A percentile compares a stretch with the other conserved stretches of the same genome.
Conservation (phyloP, 2,329 filamentous ascomycete species). For the Ambrosiella xylebori region DNA sequence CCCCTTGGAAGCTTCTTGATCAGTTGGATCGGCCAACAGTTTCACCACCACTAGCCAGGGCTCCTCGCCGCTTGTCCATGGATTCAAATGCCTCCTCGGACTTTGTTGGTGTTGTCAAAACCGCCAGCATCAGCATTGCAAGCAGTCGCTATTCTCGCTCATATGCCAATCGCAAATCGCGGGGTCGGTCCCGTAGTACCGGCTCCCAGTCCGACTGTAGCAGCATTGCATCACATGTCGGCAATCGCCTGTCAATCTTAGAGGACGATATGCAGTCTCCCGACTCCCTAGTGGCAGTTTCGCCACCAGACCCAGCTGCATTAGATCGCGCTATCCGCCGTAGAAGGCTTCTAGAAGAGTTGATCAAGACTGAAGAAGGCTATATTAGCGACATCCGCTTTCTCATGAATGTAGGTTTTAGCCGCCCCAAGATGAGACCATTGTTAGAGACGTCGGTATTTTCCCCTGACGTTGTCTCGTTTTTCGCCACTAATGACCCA, state of each 20-base stretch:
- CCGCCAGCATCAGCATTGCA: constrained; percentile 60
- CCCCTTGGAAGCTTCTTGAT: constrained; percentile 22
- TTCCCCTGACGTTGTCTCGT: not conserved
- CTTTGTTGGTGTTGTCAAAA: constrained; percentile 66
- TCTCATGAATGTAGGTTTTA: constrained; percentile 54
- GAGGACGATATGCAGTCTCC: constrained; percentile 35
- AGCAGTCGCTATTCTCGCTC: constrained; percentile 41
- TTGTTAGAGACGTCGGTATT: not conserved
- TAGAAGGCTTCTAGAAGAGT: constrained; percentile 65
- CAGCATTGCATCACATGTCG: constrained; percentile 41
- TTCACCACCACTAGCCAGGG: constrained; percentile 6
- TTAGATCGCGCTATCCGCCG: constrained; percentile 56
- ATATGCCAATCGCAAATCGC: constrained; percentile 10
- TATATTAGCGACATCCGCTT: constrained; percentile 81
- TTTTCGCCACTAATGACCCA: not conserved
- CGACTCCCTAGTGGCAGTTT: constrained; percentile 20
- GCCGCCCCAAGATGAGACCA: not conserved
- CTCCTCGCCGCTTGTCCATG: constrained; percentile 16
- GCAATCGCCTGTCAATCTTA: constrained; percentile 33
- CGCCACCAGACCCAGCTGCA: constrained; percentile 44
- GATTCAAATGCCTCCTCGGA: constrained; percentile 61
- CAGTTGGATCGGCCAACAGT: constrained; percentile 16
- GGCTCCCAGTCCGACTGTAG: constrained; percentile 45
- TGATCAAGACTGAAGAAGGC: constrained; percentile 70
- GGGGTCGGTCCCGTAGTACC: constrained; percentile 14